phyloP scores from a whole-genome alignment of 108 stramenopile species.

The Cylindrotheca closterium region DNA sequence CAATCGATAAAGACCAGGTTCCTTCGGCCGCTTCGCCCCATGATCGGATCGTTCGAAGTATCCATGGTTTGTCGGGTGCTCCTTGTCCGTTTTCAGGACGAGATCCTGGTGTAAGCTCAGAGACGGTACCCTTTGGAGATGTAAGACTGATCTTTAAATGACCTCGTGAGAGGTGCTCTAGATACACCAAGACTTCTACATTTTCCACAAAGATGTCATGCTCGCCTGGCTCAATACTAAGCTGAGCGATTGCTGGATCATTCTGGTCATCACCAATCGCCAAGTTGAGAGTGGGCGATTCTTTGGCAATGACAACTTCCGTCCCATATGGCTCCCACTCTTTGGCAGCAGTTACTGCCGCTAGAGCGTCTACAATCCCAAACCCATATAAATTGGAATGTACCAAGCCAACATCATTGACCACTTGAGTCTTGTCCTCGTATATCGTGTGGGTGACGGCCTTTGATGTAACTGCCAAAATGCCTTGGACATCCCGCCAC shows the following conservation, averaged over 20 bases:
- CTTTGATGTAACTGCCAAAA: conserved; percentile 35
- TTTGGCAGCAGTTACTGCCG: conserved; percentile 28
- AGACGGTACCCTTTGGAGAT: conserved; percentile 34
- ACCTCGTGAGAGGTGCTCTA: conserved; percentile 35
- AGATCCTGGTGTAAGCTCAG: conserved; percentile 25
- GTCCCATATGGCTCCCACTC: conserved; percentile 19
- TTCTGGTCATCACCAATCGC: conserved; percentile 1
- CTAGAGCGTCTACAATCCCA: conserved; percentile 46
- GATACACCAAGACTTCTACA: conserved; percentile 30
- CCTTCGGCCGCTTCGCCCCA: conserved; percentile 38
- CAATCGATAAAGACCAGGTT: conserved; percentile 26
- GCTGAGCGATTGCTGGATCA: no score
- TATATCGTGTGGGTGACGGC: conserved; percentile 1
- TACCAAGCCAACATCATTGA: conserved; percentile 33
- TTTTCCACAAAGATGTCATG: conserved; percentile 37
- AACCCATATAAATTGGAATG: conserved; percentile 51
- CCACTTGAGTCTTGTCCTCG: conserved; percentile 4
- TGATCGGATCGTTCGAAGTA: conserved; percentile 39
- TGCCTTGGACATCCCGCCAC: conserved; percentile 61
- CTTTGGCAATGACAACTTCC: conserved; percentile 16
- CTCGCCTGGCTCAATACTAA: no score
- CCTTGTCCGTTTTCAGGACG: conserved; percentile 24
- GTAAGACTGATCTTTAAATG: conserved; percentile 33
- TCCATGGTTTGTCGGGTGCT: conserved; percentile 41
- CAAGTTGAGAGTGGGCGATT: conserved; percentile 12